A percentile compares a stretch with the other conserved stretches of the same genome.
Evolutionary conservation across 345 rosid genomes (phyloP).

Genomic region (Pistacia integerrima): DNA sequence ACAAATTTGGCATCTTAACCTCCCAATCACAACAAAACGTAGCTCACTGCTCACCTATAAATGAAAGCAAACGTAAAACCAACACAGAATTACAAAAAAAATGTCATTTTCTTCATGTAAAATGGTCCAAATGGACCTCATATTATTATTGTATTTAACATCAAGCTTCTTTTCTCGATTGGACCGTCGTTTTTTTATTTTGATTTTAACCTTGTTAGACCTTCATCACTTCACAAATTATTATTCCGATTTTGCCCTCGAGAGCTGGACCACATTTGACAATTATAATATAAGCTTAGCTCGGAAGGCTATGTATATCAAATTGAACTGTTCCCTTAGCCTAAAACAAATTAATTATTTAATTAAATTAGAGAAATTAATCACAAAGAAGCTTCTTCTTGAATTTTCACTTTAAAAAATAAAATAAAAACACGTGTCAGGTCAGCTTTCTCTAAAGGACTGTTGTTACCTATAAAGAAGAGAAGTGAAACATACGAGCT

Average conservation of each 20-base stretch:
- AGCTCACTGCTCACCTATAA: too few relatives aligned
- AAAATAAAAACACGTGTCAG: constrained; percentile 13
- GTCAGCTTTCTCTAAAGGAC: constrained; percentile 17
- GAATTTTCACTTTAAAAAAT: background rate
- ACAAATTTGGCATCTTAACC: too few relatives aligned
- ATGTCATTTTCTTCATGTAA: constrained; percentile 18
- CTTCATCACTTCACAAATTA: too few relatives aligned
- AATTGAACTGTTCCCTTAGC: constrained; percentile 26
- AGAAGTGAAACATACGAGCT: background rate
- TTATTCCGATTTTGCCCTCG: constrained; percentile 6
- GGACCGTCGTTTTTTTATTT: background rate
- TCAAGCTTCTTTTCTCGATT: background rate
- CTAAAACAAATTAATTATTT: constrained; percentile 4
- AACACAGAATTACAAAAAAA: background rate
- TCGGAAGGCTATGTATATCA: constrained; percentile 22
- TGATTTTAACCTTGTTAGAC: background rate
- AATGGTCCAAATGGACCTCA: too few relatives aligned
- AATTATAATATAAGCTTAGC: too few relatives aligned
- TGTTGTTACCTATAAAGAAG: constrained; percentile 10
- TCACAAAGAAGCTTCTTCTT: constrained; percentile 27
- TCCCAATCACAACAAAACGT: too few relatives aligned
- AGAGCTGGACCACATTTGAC: too few relatives aligned
- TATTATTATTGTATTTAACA: background rate
- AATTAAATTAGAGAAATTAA: constrained; percentile 15
- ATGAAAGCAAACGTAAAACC: too few relatives aligned